Evolutionary conservation across 2,329 filamentous ascomycete genomes (phyloP).

Genomic region (Trichoderma guizhouense): DNA sequence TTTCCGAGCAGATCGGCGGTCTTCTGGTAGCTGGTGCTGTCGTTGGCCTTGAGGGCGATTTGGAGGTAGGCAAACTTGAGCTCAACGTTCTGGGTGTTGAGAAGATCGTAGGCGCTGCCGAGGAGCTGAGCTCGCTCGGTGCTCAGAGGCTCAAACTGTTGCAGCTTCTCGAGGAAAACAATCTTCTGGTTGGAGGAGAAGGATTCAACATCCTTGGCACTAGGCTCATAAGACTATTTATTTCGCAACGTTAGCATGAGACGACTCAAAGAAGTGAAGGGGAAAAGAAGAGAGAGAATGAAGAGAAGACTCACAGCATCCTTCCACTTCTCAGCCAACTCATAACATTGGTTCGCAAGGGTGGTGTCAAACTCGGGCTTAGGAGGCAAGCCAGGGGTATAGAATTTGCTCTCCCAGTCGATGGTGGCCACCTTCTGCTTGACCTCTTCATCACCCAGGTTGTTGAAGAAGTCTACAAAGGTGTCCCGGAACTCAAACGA

Average conservation of each 20-base stretch:
- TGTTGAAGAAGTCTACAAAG: slow-evolving; percentile 77
- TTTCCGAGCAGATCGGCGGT: slow-evolving; percentile 72
- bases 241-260: not conserved
- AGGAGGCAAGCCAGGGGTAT: slow-evolving; percentile 79
- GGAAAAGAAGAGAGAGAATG: no score
- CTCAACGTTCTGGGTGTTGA: slow-evolving; percentile 79
- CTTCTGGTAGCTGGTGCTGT: slow-evolving; percentile 64
- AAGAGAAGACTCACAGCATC: slow-evolving; percentile 42
- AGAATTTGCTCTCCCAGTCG: slow-evolving; percentile 89
- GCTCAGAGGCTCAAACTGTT: slow-evolving; percentile 60
- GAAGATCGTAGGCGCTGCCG: slow-evolving; percentile 70
- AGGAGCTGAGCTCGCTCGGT: slow-evolving; percentile 66
- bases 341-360: slow-evolving; percentile 81
- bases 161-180: slow-evolving; percentile 81
- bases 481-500: slow-evolving; percentile 92
- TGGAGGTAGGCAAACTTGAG: slow-evolving; percentile 76
- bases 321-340: slow-evolving; percentile 79
- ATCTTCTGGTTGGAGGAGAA: slow-evolving; percentile 87
- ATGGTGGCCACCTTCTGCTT: slow-evolving; percentile 66
- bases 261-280: not conserved
- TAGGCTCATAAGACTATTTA: slow-evolving; percentile 58
- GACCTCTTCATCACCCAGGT: slow-evolving; percentile 58
- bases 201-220: slow-evolving; percentile 62
- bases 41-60: slow-evolving; percentile 72
- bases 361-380: slow-evolving; percentile 90